A percentile compares a stretch with the other conserved stretches of the same genome.
phyloP scores from a whole-genome alignment of 75 land plant genomes.

The Gnetum montanum region DNA sequence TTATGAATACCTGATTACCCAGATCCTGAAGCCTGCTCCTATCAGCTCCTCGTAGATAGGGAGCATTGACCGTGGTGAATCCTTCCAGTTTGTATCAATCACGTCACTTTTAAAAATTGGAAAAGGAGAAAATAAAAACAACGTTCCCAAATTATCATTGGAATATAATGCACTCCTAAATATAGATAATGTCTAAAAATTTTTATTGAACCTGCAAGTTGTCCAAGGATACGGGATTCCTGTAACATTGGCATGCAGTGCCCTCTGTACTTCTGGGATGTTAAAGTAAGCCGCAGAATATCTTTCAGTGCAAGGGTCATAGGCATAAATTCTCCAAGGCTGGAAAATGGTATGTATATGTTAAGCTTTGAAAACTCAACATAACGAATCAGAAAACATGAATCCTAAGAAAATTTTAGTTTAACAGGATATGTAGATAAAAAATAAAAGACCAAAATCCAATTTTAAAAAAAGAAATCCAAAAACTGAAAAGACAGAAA shows the following conservation, averaged over 20 bases:
- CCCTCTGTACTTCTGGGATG: conserved; percentile 87
- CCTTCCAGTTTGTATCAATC: conserved; percentile 56
- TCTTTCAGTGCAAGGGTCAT: conserved; percentile 81
- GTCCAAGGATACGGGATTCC: conserved; percentile 63
- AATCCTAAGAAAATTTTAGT: too few species aligned
- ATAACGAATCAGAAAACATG: conserved; percentile 42
- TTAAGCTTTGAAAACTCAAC: conserved; percentile 16
- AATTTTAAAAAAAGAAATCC: too few species aligned
- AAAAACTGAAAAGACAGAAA: too few species aligned
- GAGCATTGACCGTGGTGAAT: conserved; percentile 67
- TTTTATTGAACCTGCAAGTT: conserved; percentile 78
- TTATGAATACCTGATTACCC: conserved; percentile 70
- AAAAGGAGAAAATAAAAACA: conserved; percentile 2
- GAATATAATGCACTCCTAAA: too few species aligned
- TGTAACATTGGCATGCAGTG: conserved; percentile 88
- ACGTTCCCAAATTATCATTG: neutral
- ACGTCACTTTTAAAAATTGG: too few species aligned
- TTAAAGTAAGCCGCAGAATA: conserved; percentile 73
- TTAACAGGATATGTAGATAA: too few species aligned
- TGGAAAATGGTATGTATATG: too few species aligned
- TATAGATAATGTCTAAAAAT: too few species aligned
- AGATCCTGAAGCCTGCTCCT: conserved; percentile 66
- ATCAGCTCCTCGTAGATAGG: conserved; percentile 84
- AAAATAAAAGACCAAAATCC: too few species aligned
- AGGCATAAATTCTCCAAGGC: conserved; percentile 30